Evolutionary conservation across 1,284 basidiomycete genomes (phyloP).

Genomic region (Kalmanozyma brasiliensis): DNA sequence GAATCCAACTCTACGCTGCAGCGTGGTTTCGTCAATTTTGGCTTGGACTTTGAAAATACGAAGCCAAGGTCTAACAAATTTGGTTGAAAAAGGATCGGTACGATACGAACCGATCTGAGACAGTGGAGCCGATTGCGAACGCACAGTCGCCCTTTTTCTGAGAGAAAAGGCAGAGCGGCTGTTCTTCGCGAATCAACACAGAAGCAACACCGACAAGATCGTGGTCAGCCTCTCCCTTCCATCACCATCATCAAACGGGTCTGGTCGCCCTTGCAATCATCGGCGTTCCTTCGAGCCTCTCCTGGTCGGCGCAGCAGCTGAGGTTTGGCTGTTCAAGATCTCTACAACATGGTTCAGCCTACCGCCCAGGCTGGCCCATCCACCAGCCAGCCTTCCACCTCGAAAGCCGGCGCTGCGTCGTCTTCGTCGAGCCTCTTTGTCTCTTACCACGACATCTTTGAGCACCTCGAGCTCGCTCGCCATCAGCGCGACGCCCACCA

Average conservation of each 20-base stretch:
- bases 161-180: background rate
- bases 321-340: too few species aligned
- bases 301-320: too few species aligned
- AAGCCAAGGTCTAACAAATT: background rate
- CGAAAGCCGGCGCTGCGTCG: constrained; percentile 7
- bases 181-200: constrained; percentile 22
- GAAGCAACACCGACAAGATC: too few species aligned
- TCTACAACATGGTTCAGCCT: constrained; percentile 23
- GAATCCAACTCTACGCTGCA: constrained; percentile 34
- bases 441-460: constrained; percentile 60
- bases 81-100: constrained; percentile 3
- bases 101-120: constrained; percentile 5
- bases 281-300: too few species aligned
- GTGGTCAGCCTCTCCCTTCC: too few species aligned
- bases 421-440: constrained; percentile 25
- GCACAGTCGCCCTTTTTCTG: constrained; percentile 10
- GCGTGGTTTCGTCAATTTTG: constrained; percentile 16
- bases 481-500: constrained; percentile 32
- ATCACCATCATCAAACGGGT: background rate
- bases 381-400: constrained; percentile 10
- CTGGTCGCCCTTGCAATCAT: too few species aligned
- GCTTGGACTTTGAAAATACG: background rate
- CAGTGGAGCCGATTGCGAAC: constrained; percentile 33
- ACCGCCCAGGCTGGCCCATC: constrained; percentile 8
- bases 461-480: constrained; percentile 58